phyloP scores from a whole-genome alignment of 2,329 filamentous ascomycete genomes.

The Paraphaeosphaeria minitans region DNA sequence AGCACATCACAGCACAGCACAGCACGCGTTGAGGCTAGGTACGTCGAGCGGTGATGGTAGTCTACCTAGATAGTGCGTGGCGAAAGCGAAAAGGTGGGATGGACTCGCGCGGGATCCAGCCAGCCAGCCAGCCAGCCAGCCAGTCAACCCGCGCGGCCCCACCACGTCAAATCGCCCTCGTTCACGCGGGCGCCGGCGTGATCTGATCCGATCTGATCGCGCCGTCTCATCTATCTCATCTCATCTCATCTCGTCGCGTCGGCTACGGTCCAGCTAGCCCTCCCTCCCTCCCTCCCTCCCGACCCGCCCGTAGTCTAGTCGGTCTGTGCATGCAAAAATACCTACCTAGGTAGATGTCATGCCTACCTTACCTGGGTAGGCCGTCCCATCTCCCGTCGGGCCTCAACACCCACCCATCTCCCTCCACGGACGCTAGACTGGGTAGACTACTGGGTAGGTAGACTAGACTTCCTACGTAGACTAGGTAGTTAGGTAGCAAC shows the following conservation, averaged over 20 bases:
- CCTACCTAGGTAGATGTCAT: too few relatives aligned
- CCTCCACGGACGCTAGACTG: background rate
- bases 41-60: background rate
- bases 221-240: background rate
- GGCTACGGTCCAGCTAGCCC: background rate
- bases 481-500: too few relatives aligned
- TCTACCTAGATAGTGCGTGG: too few relatives aligned
- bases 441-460: too few relatives aligned
- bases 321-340: background rate
- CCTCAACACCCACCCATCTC: background rate
- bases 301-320: background rate
- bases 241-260: background rate
- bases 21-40: background rate
- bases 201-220: background rate
- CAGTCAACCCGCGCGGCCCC: background rate
- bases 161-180: background rate
- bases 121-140: too few relatives aligned
- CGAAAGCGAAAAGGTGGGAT: background rate
- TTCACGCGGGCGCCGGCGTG: slow-evolving; percentile 1
- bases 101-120: background rate
- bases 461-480: too few relatives aligned
- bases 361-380: too few relatives aligned
- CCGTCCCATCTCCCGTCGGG: background rate
- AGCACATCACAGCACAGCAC: background rate
- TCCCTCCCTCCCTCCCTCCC: background rate